A percentile compares a stretch with the other conserved stretches of the same genome.
phyloP scores from a whole-genome alignment of 192 early-diverging fungal species.

The Diversispora epigaea region DNA sequence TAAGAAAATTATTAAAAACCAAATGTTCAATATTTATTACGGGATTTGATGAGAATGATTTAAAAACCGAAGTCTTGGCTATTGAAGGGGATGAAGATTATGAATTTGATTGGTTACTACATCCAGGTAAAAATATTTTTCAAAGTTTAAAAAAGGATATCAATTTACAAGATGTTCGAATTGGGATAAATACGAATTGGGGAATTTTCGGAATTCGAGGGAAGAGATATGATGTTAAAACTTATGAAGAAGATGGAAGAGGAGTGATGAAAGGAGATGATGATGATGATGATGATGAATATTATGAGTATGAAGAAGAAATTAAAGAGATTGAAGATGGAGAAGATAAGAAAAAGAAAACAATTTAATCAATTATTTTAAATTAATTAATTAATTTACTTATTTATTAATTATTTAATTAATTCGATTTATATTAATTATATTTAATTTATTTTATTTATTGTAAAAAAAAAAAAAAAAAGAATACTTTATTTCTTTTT shows the following conservation, averaged over 20 bases:
- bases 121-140: constrained; percentile 66
- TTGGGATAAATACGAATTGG: constrained; percentile 74
- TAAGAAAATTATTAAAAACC: constrained; percentile 66
- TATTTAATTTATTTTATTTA: too few relatives aligned
- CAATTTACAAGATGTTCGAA: constrained; percentile 67
- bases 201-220: constrained; percentile 79
- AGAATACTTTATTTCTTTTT: too few relatives aligned
- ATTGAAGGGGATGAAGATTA: constrained; percentile 53
- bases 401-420: too few relatives aligned
- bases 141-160: constrained; percentile 71
- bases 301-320: too few relatives aligned
- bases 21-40: constrained; percentile 80
- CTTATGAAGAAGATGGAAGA: constrained; percentile 24
- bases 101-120: constrained; percentile 74
- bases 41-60: constrained; percentile 70
- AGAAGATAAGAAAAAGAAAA: too few relatives aligned
- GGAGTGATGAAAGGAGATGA: neutral
- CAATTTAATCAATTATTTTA: too few relatives aligned
- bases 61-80: constrained; percentile 57
- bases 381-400: too few relatives aligned
- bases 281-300: neutral
- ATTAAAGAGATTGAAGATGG: too few relatives aligned
- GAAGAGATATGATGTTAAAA: constrained; percentile 73
- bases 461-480: too few relatives aligned
- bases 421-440: too few relatives aligned